Percentiles rank a stretch among this genome's conserved stretches.
These are phyloP conservation scores for Cytidiella melzeri DNA, from an alignment of 768 basidiomycete species.

Conservation along the genomic window DNA sequence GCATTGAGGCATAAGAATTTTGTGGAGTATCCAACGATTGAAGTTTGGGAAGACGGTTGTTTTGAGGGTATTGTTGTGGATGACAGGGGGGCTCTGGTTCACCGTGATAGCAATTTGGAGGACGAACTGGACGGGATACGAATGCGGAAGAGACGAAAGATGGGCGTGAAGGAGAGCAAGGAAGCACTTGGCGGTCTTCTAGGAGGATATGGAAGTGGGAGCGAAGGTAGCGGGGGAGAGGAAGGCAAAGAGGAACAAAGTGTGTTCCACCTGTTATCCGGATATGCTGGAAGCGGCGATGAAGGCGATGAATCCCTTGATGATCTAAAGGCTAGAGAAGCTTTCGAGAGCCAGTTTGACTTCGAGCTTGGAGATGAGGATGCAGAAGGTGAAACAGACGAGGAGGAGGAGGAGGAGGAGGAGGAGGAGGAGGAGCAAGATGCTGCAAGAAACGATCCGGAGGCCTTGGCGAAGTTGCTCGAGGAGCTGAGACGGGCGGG, in stretches of 20 bases:
- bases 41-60: constrained; percentile 57
- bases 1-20: constrained; percentile 59
- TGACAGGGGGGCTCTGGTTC: constrained; percentile 38
- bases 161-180: constrained; percentile 46
- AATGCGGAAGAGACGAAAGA: constrained; percentile 48
- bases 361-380: constrained; percentile 32
- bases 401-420: constrained; percentile 29
- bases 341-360: constrained; percentile 11
- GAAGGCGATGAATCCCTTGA: constrained; percentile 17
- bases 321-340: background rate
- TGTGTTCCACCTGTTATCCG: constrained; percentile 35
- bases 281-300: constrained; percentile 46
- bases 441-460: constrained; percentile 21
- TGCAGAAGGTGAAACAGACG: constrained; percentile 24
- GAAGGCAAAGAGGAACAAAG: constrained; percentile 27
- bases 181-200: constrained; percentile 52
- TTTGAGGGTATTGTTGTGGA: constrained; percentile 62
- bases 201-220: constrained; percentile 54
- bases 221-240: constrained; percentile 31
- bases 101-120: constrained; percentile 5
- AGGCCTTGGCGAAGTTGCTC: constrained; percentile 37
- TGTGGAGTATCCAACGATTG: constrained; percentile 80
- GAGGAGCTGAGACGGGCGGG: constrained; percentile 36
- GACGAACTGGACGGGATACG: constrained; percentile 29
- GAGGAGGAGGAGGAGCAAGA: constrained; percentile 5